Conservation (phyloP, 1,139 yeast species). For the Nakaseomyces sp. region DNA sequence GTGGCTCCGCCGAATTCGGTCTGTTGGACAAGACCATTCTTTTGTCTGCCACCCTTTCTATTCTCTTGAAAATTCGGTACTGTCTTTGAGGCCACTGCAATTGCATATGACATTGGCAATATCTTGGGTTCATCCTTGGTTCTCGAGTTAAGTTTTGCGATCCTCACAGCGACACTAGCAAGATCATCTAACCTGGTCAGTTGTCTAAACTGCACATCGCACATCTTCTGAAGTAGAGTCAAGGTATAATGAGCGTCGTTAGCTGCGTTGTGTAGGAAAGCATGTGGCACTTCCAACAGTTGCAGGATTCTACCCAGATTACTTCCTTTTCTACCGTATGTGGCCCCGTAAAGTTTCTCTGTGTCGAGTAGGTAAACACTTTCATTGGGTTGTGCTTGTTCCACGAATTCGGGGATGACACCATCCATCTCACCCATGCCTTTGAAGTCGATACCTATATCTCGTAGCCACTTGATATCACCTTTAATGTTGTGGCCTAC, state of each 20-base stretch:
- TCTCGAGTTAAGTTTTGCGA: conserved; percentile 19
- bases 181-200: conserved; percentile 29
- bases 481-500: conserved; percentile 67
- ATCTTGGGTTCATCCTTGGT: conserved; percentile 24
- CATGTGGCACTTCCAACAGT: conserved; percentile 49
- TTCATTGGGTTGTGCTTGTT: background rate
- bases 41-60: conserved; percentile 11
- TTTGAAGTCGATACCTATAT: conserved; percentile 44
- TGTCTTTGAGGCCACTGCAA: conserved; percentile 14
- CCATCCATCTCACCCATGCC: conserved; percentile 5
- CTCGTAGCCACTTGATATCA: conserved; percentile 47
- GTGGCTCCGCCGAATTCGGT: conserved; percentile 29
- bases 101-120: conserved; percentile 27
- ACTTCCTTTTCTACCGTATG: conserved; percentile 39
- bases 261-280: conserved; percentile 71
- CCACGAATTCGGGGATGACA: background rate
- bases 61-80: conserved; percentile 5
- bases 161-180: conserved; percentile 15
- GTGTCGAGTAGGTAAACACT: conserved; percentile 42
- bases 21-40: conserved; percentile 22
- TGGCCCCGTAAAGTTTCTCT: conserved; percentile 38
- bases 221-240: conserved; percentile 41
- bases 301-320: conserved; percentile 46
- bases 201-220: conserved; percentile 45
- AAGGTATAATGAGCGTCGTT: conserved; percentile 72